Percentiles rank a stretch among this genome's conserved stretches.
These are phyloP conservation scores for Glycyrrhiza uralensis DNA, from an alignment of 306 rosid genomes.

Conservation along the genomic window DNA sequence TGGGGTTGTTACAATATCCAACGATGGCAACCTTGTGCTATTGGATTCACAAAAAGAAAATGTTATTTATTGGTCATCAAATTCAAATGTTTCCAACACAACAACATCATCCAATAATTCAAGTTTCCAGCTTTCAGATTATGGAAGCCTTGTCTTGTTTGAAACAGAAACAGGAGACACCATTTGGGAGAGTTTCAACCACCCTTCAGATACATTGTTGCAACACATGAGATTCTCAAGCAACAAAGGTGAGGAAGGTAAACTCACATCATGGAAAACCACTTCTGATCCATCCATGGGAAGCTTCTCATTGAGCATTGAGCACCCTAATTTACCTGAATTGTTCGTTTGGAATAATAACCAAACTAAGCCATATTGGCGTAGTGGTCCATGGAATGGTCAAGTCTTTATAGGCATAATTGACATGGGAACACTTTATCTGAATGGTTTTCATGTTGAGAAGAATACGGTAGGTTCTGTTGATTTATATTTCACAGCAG, in stretches of 20 bases:
- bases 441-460: neutral
- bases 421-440: neutral
- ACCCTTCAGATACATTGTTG: slow-evolving; percentile 25
- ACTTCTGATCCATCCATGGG: slow-evolving; percentile 38
- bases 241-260: slow-evolving; percentile 11
- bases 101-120: neutral
- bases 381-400: slow-evolving; percentile 14
- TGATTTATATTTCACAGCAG: neutral
- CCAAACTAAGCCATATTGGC: slow-evolving; percentile 6
- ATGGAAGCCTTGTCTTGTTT: slow-evolving; percentile 36
- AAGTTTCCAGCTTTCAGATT: slow-evolving; percentile 27
- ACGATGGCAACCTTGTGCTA: slow-evolving; percentile 25
- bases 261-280: slow-evolving; percentile 30
- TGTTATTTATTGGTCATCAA: slow-evolving; percentile 40
- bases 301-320: slow-evolving; percentile 8
- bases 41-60: slow-evolving; percentile 20
- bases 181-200: slow-evolving; percentile 40
- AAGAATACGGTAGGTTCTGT: neutral
- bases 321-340: neutral
- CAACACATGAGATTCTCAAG: slow-evolving; percentile 13
- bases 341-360: neutral
- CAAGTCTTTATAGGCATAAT: neutral
- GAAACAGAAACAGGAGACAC: neutral
- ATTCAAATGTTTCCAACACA: slow-evolving; percentile 22
- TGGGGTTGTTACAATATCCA: slow-evolving; percentile 18